These are phyloP conservation scores for Globisporangium abappressorium DNA, from an alignment of 352 stramenopile species.

Conservation along the genomic window DNA sequence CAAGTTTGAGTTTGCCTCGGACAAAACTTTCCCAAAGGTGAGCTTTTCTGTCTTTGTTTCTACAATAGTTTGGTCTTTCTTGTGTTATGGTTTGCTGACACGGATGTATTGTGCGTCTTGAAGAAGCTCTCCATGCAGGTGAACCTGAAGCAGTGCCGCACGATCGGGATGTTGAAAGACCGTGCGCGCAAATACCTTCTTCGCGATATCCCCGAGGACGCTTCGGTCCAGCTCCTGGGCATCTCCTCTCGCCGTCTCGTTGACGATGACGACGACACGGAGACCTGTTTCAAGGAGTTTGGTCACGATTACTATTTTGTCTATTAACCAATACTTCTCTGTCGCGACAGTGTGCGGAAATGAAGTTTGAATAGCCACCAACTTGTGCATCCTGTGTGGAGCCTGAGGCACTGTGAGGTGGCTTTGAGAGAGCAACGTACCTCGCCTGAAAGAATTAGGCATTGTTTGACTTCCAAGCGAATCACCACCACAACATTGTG, in stretches of 20 bases:
- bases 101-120: neutral
- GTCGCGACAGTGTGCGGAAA: neutral
- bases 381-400: neutral
- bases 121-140: slow-evolving; percentile 4
- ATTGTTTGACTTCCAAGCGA: neutral
- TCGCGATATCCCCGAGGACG: neutral
- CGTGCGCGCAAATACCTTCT: slow-evolving; percentile 5
- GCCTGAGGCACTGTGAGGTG: neutral
- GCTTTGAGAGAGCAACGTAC: neutral
- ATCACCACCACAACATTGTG: neutral
- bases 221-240: slow-evolving; percentile 7
- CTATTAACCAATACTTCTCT: slow-evolving; percentile 2
- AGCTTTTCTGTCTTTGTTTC: neutral
- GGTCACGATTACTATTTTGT: slow-evolving; percentile 13
- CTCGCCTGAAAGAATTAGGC: neutral
- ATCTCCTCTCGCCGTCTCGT: slow-evolving; percentile 10
- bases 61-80: neutral
- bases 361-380: neutral
- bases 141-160: slow-evolving; percentile 3
- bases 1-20: slow-evolving; percentile 26
- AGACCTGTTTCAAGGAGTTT: slow-evolving; percentile 2
- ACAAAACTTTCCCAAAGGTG: slow-evolving; percentile 35
- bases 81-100: neutral
- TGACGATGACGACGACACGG: slow-evolving; percentile 5
- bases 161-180: slow-evolving; percentile 6